Base-by-base conservation (phyloP, 805 yeast genomes). In the Schwanniomyces yamadae region DNA sequence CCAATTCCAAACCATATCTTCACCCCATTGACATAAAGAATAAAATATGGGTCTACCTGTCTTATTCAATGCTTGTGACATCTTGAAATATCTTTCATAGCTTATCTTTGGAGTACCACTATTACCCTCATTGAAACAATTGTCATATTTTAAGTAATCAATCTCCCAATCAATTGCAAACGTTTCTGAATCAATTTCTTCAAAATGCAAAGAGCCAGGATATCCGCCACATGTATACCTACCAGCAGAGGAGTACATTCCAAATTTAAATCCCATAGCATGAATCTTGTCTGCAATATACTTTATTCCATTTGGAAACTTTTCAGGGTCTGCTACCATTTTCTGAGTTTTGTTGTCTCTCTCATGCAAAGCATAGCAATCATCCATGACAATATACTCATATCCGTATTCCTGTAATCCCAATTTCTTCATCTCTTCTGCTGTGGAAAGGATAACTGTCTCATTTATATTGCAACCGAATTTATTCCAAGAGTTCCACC, bases 241-340 rank as follows among this genome's bases (percentile, higher is more conserved):
- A n/a, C 63, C 63, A 25, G 63, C 63, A 15, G 53, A 46, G 4
- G 59, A 52, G 39, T 57, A 57, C 59, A 57, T 56, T n/a, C 63
- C 63, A 32, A 51, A 56, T 25, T 49, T 41, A 26, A 56, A 45
- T 4, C 52, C 56, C 27, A 40, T 23, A 12, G 37, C 45, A 36
- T 57, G 61, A 12, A 57, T 41, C 21, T 38, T 9, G 24, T 57
- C 57, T 9, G 57, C 35, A 17, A 56, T 39, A 13, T 40, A 29
- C 16, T 37, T 40, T 43, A 55, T 52, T 13, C 61, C 61, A 29
- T 44, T 30, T 10, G 63, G 61, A 34, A 56, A 56, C 32, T 52
- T 54, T 17, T 18, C 31, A 9, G 44, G 34, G 34, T 52, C 56
- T 9, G 48, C 43, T 3, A 43, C 37, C 22, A 55, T 41, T 16